A percentile compares a stretch with the other conserved stretches of the same genome.
Conservation (phyloP, 257 asterid genomes). For the Gynochthodes officinalis region DNA sequence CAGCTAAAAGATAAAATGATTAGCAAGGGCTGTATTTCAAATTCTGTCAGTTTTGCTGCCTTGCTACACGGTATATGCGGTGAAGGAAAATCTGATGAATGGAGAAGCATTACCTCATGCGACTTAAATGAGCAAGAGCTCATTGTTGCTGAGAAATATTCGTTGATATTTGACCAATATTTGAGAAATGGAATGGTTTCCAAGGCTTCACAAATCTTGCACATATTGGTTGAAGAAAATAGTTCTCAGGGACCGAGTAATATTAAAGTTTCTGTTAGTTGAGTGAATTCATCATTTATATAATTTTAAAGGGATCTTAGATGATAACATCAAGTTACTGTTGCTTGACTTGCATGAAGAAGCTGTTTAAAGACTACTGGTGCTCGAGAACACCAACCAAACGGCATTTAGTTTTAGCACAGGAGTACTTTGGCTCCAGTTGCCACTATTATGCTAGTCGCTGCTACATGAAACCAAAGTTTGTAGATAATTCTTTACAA, state of each 20-base stretch:
- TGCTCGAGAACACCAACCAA: not conserved
- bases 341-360: not conserved
- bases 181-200: conserved; percentile 36
- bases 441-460: not conserved
- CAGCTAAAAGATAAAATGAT: conserved; percentile 45
- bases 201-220: conserved; percentile 62
- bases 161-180: conserved; percentile 46
- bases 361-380: not conserved
- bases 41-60: conserved; percentile 59
- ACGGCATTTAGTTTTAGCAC: not conserved
- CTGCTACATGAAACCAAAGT: not conserved
- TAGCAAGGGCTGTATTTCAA: conserved; percentile 43
- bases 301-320: not conserved
- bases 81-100: conserved; percentile 59
- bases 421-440: not conserved
- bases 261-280: conserved; percentile 16
- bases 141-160: conserved; percentile 48
- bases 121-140: conserved; percentile 45
- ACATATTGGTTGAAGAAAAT: conserved; percentile 38
- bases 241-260: conserved; percentile 18
- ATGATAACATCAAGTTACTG: not conserved
- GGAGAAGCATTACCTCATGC: conserved; percentile 56
- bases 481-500: not conserved
- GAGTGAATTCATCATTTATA: conserved; percentile 4
- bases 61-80: conserved; percentile 65